Evolutionary conservation across 805 yeast genomes (phyloP), one percentile per base, ranked within the genome.

Genomic region (Ogataea salicorniae): DNA sequence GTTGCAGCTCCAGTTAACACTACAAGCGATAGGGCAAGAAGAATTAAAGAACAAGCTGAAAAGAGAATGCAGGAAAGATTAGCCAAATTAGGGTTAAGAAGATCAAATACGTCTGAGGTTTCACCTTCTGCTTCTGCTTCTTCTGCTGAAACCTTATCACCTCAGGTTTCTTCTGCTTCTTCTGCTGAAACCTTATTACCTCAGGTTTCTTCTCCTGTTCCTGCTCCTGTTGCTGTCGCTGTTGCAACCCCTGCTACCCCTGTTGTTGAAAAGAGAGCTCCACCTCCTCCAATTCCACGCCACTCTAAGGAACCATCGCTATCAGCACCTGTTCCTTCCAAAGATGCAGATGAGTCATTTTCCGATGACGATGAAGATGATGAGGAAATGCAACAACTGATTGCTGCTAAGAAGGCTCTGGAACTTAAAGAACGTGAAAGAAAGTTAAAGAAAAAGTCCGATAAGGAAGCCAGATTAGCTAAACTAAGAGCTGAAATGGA

Each of bases 11-110:
- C 39, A 1, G 26, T 11, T 20, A 31, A 29, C 38, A 37, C 80
- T 11, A 74, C 86, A 1, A 85, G 80, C 49, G 91, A 86, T 41
- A 73, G 95, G 50, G 78, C 94, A 5, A 84, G 87, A n/a, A 77
- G 79, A 58, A 81, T 88, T 45, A 89, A 87, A 63, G 92, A 89
- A 16, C 92, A 87, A 59, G 88, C 88, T 2, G 79, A 79, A 56
- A 81, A 83, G 58, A 78, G 87, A 66, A 89, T 90, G 97, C 83
- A 81, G 51, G 95, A 87, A 58, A 75, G 89, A 57, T 73, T 89
- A 58, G 95, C 95, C 3, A 85, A 83, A 52, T 73, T 89, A 48
- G 96, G 96, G 3, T 77, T 88, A 49, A 68, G 74, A 20, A 71
- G 80, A 60, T 62, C 60, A 4, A 42, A 49, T 11, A 45, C 56